These are phyloP conservation scores for Ophiocordyceps camponoti-saundersi DNA, from an alignment of 2,329 filamentous ascomycete species.

Conservation along the genomic window DNA sequence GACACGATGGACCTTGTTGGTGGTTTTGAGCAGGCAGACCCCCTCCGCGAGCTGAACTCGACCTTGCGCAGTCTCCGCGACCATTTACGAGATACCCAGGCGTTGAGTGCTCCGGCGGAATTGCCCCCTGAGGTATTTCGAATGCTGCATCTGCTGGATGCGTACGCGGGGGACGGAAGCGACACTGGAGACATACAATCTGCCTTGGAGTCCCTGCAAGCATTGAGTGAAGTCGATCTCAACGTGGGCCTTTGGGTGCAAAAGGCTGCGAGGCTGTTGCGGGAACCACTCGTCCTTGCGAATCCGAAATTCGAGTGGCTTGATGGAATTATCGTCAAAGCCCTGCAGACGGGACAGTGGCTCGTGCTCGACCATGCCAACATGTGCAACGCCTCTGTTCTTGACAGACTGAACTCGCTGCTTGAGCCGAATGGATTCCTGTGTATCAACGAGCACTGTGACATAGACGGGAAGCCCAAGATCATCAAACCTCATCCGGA, in stretches of 20 bases:
- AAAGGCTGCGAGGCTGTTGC: conserved; percentile 31
- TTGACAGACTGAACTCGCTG: conserved; percentile 86
- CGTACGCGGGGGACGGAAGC: conserved; percentile 18
- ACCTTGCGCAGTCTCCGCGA: conserved; percentile 28
- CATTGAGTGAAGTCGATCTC: conserved; percentile 23
- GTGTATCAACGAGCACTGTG: conserved; percentile 86
- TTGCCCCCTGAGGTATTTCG: conserved; percentile 29
- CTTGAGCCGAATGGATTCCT: conserved; percentile 79
- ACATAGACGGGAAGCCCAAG: conserved; percentile 61
- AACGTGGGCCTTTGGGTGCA: conserved; percentile 29
- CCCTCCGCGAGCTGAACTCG: conserved; percentile 52
- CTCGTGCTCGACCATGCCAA: conserved; percentile 94
- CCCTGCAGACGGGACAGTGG: conserved; percentile 76
- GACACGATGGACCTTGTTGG: conserved; percentile 96
- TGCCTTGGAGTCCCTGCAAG: conserved; percentile 21
- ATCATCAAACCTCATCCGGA: conserved; percentile 67
- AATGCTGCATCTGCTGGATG: conserved; percentile 32
- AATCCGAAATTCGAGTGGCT: conserved; percentile 89
- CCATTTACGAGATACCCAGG: conserved; percentile 32
- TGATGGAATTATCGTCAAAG: conserved; percentile 79
- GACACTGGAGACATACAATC: conserved; percentile 19
- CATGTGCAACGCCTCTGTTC: conserved; percentile 82
- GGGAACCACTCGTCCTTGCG: conserved; percentile 38
- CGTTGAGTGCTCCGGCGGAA: conserved; percentile 27
- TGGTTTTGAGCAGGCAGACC: conserved; percentile 88